A percentile compares a stretch with the other conserved stretches of the same genome.
These are phyloP conservation scores for Ophiognomonia clavigignenti-juglandacearum DNA, from an alignment of 2,329 filamentous ascomycete genomes.

Conservation along the genomic window DNA sequence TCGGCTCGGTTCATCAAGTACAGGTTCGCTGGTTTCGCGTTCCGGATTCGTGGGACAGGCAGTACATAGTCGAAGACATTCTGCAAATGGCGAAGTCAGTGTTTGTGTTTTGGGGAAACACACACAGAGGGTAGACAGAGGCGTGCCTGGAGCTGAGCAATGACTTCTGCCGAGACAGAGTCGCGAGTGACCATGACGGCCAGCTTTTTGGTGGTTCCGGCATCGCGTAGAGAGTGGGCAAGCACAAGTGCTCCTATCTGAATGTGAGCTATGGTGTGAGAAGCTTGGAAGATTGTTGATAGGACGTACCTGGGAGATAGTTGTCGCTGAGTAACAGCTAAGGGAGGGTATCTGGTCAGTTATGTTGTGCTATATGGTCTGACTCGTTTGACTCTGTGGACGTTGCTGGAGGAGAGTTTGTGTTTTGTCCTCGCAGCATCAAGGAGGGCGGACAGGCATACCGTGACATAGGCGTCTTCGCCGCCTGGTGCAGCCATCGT, in stretches of 20 bases:
- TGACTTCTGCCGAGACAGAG: slow-evolving; percentile 66
- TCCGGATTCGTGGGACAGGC: slow-evolving; percentile 74
- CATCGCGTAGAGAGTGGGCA: slow-evolving; percentile 90
- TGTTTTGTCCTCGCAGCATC: too few relatives aligned
- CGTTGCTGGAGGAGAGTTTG: slow-evolving; percentile 1
- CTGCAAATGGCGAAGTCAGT: slow-evolving; percentile 38
- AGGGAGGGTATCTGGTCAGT: slow-evolving; percentile 20
- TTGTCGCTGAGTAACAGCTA: slow-evolving; percentile 89
- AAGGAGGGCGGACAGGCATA: slow-evolving; percentile 30
- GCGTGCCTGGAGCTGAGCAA: slow-evolving; percentile 72
- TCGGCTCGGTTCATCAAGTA: slow-evolving; percentile 89
- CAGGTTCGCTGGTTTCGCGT: slow-evolving; percentile 73
- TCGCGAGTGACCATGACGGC: slow-evolving; percentile 80
- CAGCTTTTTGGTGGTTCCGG: slow-evolving; percentile 78
- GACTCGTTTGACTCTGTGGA: too few relatives aligned
- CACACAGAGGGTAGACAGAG: neutral
- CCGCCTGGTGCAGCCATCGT: slow-evolving; percentile 34
- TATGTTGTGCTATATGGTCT: slow-evolving; percentile 8
- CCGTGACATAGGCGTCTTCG: slow-evolving; percentile 54
- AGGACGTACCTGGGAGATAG: slow-evolving; percentile 79
- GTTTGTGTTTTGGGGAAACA: slow-evolving; percentile 5
- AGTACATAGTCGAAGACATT: slow-evolving; percentile 84
- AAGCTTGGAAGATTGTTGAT: slow-evolving; percentile 5
- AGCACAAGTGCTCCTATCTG: slow-evolving; percentile 79
- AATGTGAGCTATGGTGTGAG: slow-evolving; percentile 18